phyloP scores from a whole-genome alignment of 164 flowering plant genomes.

The Kalanchoe fedtschenkoi region DNA sequence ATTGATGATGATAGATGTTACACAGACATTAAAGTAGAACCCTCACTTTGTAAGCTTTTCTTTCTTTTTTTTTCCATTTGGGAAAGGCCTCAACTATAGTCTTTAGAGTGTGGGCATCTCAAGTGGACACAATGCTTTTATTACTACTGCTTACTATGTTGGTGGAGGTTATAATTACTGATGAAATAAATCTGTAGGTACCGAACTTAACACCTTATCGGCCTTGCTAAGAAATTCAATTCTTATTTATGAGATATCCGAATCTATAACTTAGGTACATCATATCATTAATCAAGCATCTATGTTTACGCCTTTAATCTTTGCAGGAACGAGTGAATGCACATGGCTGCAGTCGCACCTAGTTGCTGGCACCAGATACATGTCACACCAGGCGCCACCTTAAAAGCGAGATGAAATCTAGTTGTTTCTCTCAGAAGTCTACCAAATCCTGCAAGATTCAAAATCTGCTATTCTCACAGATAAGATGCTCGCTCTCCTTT shows the following conservation, averaged over 20 bases:
- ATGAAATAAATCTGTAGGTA: not conserved
- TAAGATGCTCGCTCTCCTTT: not conserved
- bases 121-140: slow-evolving; percentile 4
- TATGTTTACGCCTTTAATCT: not conserved
- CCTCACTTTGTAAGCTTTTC: not conserved
- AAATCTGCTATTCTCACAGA: not conserved
- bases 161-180: not conserved
- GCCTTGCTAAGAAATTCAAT: not conserved
- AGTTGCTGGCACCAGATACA: not conserved
- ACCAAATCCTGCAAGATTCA: not conserved
- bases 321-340: slow-evolving; percentile 1
- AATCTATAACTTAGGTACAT: too few relatives aligned
- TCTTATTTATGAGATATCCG: not conserved
- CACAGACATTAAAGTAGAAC: not conserved
- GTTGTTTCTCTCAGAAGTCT: slow-evolving; percentile 1
- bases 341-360: not conserved
- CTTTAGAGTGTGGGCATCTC: not conserved
- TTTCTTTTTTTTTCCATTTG: slow-evolving; percentile 1
- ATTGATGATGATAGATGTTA: not conserved
- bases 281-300: not conserved
- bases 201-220: not conserved
- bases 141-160: not conserved
- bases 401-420: not conserved
- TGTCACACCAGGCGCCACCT: not conserved
- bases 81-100: slow-evolving; percentile 5